phyloP scores from a whole-genome alignment of 2,329 filamentous ascomycete genomes.

The Colletotrichum melonis region DNA sequence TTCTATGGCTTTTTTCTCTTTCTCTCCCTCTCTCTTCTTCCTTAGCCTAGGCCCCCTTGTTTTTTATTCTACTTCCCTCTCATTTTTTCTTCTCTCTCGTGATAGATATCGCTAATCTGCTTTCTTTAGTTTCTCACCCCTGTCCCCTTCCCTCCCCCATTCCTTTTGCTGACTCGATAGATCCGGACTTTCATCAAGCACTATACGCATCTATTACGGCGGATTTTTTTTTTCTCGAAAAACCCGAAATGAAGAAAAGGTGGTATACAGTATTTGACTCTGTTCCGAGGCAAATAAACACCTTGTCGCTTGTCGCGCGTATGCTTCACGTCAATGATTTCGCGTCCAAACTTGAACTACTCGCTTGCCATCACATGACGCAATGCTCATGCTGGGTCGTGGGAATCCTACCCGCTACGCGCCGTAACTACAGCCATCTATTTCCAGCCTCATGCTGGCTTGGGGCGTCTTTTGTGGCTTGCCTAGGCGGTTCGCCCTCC shows the following conservation, averaged over 20 bases:
- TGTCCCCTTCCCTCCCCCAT: not conserved
- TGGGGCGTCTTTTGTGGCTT: not conserved
- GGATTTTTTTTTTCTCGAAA: not conserved
- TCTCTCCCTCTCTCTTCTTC: too few relatives aligned
- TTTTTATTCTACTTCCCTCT: not conserved
- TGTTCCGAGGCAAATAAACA: not conserved
- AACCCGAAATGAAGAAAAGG: not conserved
- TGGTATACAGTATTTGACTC: not conserved
- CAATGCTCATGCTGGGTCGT: conserved; percentile 28
- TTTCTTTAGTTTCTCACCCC: not conserved
- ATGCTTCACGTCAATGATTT: conserved; percentile 18
- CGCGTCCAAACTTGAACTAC: not conserved
- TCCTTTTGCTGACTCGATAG: not conserved
- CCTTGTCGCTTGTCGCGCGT: conserved; percentile 1
- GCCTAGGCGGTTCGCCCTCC: not conserved
- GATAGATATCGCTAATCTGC: not conserved
- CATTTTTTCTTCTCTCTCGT: not conserved
- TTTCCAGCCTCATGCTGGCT: conserved; percentile 9
- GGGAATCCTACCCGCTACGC: conserved; percentile 16
- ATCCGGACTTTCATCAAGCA: not conserved
- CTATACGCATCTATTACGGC: not conserved
- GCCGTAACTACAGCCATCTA: not conserved
- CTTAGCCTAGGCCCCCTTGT: not conserved
- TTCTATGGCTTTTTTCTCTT: not conserved
- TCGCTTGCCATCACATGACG: conserved; percentile 30